A percentile compares a stretch with the other conserved stretches of the same genome.
phyloP scores from a whole-genome alignment of 1,284 basidiomycete genomes.

The Ganoderma resinaceum region DNA sequence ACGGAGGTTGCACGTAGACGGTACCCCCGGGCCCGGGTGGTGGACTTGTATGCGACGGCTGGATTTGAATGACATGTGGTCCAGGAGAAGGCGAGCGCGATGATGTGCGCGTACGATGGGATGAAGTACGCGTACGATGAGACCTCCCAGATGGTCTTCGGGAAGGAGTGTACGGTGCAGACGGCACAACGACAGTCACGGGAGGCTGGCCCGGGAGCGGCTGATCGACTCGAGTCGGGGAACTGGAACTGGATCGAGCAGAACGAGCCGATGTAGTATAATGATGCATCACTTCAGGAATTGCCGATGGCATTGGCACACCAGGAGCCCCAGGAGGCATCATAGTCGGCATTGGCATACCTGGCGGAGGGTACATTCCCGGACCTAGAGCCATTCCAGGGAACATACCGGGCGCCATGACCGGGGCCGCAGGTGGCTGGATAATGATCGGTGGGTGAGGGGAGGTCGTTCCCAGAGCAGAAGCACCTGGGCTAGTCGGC shows the following conservation, averaged over 20 bases:
- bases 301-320: neutral
- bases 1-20: neutral
- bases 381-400: neutral
- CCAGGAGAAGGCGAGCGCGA: neutral
- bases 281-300: neutral
- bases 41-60: neutral
- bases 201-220: conserved; percentile 1
- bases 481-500: neutral
- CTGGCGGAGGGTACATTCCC: neutral
- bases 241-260: neutral
- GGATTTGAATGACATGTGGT: neutral
- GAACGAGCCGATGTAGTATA: neutral
- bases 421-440: conserved; percentile 12
- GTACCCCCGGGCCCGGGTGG: neutral
- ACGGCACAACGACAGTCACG: neutral
- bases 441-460: conserved; percentile 19
- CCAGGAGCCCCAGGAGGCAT: neutral
- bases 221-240: conserved; percentile 1
- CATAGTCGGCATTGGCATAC: neutral
- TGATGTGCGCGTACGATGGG: neutral
- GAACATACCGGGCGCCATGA: neutral
- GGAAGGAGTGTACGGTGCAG: neutral
- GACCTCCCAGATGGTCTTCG: neutral
- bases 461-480: neutral
- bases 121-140: neutral